Evolutionary conservation across 192 early-diverging fungal genomes (phyloP), one percentile per base, ranked within the genome.

Genomic region (Umbelopsis sp.): DNA sequence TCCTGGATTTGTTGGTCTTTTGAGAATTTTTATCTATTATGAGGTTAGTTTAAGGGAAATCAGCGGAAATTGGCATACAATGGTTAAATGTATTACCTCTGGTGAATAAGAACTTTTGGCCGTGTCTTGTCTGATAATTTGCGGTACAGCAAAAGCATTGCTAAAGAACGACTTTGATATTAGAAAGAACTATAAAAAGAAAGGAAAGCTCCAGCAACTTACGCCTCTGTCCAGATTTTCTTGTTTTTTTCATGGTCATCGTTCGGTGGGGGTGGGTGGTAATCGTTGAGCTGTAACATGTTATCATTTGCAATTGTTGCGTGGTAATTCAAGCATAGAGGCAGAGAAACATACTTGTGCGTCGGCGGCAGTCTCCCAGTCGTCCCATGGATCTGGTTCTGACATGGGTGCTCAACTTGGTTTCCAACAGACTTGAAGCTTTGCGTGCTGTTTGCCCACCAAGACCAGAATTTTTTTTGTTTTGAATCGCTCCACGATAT

Each of bases 341-440:
- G 22, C 34, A 24, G 7, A 52, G 7, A 53, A 24, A 24, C 53
- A 66, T 72, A 72, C 71, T 22, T 56, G 59, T 26, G 65, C 59
- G 51, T 72, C 71, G 26, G 71, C 71, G 26, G 71, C 71, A 52
- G 71, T 66, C 62, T 72, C 71, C 71, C 71, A 72, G 49, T 72
- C 71, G 38, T 72, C 71, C 71, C 71, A 72, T 17, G 71, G 71
- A 38, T 72, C 71, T 1, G 26, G 26, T 12, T 62, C 56, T 34
- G 56, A 29, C 56, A 62, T 62, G 26, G 14, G 4, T 62, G n/a
- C 14, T 49, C 47, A 49, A n/a, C 5, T 49, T 49, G 16, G 16
- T 6, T 49, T 47, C 47, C 47, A 49, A 49, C 38, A 49, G 47
- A 1, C 47, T 9, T n/a, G 14, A 21, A 49, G 47, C 47, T 7